Evolutionary conservation across 805 yeast species (phyloP).

Genomic region (Tetrapisispora phaffii): DNA sequence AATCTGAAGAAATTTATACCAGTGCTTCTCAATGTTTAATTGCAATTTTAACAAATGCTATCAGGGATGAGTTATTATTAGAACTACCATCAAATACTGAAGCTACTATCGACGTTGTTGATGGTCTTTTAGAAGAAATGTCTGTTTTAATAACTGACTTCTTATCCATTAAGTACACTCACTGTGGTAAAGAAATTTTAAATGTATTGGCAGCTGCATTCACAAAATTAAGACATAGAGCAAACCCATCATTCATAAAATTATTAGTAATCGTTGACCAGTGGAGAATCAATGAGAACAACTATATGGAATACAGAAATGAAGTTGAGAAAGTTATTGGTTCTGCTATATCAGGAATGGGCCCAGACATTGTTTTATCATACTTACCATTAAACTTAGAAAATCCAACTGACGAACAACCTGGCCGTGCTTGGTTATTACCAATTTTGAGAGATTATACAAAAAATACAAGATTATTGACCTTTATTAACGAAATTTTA

Average conservation of each 20-base stretch:
- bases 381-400: constrained; percentile 71
- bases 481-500: constrained; percentile 50
- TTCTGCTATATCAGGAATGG: constrained; percentile 68
- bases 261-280: constrained; percentile 68
- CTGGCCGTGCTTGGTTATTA: constrained; percentile 94
- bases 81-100: constrained; percentile 47
- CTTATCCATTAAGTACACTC: constrained; percentile 63
- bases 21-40: constrained; percentile 84
- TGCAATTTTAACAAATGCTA: constrained; percentile 59
- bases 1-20: constrained; percentile 48
- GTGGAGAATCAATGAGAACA: constrained; percentile 73
- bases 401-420: constrained; percentile 38
- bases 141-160: constrained; percentile 49
- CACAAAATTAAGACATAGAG: constrained; percentile 50
- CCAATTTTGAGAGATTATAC: constrained; percentile 86
- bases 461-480: constrained; percentile 56
- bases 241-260: constrained; percentile 60
- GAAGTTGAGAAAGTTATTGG: constrained; percentile 77
- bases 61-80: constrained; percentile 51
- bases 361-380: constrained; percentile 74
- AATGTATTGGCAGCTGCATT: constrained; percentile 56
- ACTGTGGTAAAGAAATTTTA: constrained; percentile 65
- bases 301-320: constrained; percentile 45
- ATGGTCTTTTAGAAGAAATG: constrained; percentile 42
- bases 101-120: constrained; percentile 46